These are phyloP conservation scores for Candida boleticola DNA, from an alignment of 805 yeast genomes.

Conservation along the genomic window DNA sequence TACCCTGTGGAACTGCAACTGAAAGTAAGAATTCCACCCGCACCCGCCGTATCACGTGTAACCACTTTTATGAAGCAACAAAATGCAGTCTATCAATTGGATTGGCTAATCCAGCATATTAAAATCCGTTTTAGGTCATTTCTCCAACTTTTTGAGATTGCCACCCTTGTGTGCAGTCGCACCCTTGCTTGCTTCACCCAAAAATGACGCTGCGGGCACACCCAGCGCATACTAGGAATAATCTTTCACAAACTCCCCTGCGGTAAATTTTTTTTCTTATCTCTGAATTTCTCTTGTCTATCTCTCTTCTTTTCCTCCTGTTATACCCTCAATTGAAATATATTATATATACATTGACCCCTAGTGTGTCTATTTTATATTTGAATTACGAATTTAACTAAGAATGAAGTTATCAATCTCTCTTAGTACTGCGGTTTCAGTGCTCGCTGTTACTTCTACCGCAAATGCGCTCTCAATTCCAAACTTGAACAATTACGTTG, in stretches of 20 bases:
- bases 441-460: slow-evolving; percentile 14
- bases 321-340: too few relatives aligned
- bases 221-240: neutral
- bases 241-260: too few relatives aligned
- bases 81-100: too few relatives aligned
- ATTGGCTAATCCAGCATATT: neutral
- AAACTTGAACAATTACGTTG: slow-evolving; percentile 11
- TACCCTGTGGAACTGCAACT: too few relatives aligned
- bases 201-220: neutral
- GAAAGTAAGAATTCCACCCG: too few relatives aligned
- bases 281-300: neutral
- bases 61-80: neutral
- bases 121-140: neutral
- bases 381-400: too few relatives aligned
- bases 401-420: slow-evolving; percentile 21
- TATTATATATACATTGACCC: too few relatives aligned
- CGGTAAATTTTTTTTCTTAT: neutral
- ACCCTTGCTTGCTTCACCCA: neutral
- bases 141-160: neutral
- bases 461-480: slow-evolving; percentile 23
- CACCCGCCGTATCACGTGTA: neutral
- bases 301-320: slow-evolving; percentile 1
- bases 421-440: slow-evolving; percentile 15
- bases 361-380: too few relatives aligned
- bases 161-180: slow-evolving; percentile 4